phyloP scores from a whole-genome alignment of 371 early-diverging fungal genomes.

The Lichtheimia corymbifera region DNA sequence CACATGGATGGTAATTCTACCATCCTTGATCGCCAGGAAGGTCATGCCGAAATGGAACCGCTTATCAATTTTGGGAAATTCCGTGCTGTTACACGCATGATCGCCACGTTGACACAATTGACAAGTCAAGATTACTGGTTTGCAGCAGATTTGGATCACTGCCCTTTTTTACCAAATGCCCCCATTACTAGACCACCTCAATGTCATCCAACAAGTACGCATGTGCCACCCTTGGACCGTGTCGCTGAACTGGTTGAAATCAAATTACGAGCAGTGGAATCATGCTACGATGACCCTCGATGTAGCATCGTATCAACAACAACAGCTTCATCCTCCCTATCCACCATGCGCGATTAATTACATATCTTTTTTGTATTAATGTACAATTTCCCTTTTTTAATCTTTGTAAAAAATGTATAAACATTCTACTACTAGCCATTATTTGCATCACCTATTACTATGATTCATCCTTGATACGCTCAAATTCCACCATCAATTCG shows the following conservation, averaged over 20 bases:
- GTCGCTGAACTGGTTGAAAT: conserved; percentile 17
- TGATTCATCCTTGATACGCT: conserved; percentile 12
- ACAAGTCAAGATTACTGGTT: conserved; percentile 35
- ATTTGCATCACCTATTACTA: too few species aligned
- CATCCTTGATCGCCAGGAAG: neutral
- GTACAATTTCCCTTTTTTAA: too few species aligned
- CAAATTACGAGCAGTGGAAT: conserved; percentile 8
- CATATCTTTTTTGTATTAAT: too few species aligned
- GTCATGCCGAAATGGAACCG: too few species aligned
- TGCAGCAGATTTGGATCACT: conserved; percentile 29
- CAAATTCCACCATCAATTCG: conserved; percentile 76
- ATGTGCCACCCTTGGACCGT: conserved; percentile 10
- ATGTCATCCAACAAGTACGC: neutral
- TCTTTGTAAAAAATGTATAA: too few species aligned
- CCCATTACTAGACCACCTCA: conserved; percentile 3
- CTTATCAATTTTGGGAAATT: conserved; percentile 44
- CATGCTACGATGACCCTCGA: conserved; percentile 7
- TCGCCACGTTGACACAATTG: conserved; percentile 16
- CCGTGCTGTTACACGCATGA: conserved; percentile 20
- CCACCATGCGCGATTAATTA: too few species aligned
- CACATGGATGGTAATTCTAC: conserved; percentile 45
- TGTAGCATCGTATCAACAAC: neutral
- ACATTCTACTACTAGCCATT: too few species aligned
- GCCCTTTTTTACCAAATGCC: conserved; percentile 19
- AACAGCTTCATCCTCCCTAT: too few species aligned